Percentiles rank a stretch among this genome's conserved stretches.
These are phyloP conservation scores for Acmispon strigosus DNA, from an alignment of 306 rosid genomes.

Conservation along the genomic window DNA sequence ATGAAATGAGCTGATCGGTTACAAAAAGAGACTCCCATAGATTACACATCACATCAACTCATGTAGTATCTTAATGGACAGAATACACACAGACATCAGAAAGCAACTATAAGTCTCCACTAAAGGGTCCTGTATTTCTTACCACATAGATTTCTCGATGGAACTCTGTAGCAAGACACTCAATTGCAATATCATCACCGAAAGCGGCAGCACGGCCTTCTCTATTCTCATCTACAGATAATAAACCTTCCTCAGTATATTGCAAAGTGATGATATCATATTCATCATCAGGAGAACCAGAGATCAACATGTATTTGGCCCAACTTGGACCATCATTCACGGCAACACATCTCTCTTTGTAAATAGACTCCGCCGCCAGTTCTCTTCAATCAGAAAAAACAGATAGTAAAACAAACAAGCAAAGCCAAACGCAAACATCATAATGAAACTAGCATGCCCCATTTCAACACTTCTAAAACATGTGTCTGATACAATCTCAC, in stretches of 20 bases:
- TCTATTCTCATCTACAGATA: constrained; percentile 82
- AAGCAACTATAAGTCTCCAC: neutral
- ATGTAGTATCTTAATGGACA: neutral
- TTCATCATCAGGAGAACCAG: constrained; percentile 79
- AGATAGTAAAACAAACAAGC: constrained; percentile 20
- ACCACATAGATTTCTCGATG: constrained; percentile 93
- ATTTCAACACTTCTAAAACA: constrained; percentile 14
- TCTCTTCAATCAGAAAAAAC: constrained; percentile 51
- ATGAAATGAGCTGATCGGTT: neutral
- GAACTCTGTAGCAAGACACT: constrained; percentile 96
- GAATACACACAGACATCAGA: neutral
- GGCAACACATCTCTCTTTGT: constrained; percentile 82
- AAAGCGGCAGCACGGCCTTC: constrained; percentile 94
- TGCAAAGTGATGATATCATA: constrained; percentile 91
- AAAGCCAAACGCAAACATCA: neutral
- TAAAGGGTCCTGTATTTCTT: constrained; percentile 25
- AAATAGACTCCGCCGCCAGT: constrained; percentile 85
- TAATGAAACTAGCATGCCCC: neutral
- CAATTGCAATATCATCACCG: constrained; percentile 97
- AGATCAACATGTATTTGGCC: constrained; percentile 95
- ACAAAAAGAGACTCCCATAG: neutral
- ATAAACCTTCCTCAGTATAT: constrained; percentile 87
- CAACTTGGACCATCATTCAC: constrained; percentile 80
- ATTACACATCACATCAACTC: neutral
- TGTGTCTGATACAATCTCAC: too few species aligned